Percentiles rank a stretch among this genome's conserved stretches.
These are phyloP conservation scores for Boletus rufocinnamomeus DNA, from an alignment of 768 basidiomycete species.

Conservation along the genomic window DNA sequence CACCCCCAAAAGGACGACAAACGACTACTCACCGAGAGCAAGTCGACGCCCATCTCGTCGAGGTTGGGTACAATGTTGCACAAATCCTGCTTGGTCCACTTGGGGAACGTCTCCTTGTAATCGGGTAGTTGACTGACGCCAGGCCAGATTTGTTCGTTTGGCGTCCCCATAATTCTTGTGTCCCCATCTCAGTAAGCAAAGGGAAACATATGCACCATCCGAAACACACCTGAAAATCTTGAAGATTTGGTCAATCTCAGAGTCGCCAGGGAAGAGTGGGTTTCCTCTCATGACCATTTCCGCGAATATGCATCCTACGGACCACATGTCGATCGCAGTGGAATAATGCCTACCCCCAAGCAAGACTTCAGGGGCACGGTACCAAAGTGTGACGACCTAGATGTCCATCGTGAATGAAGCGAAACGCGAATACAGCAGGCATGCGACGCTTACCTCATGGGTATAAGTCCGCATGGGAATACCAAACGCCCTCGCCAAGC, in stretches of 20 bases:
- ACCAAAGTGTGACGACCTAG: slow-evolving; percentile 99
- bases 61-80: slow-evolving; percentile 63
- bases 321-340: slow-evolving; percentile 99
- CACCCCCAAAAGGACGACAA: not conserved
- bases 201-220: not conserved
- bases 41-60: slow-evolving; percentile 77
- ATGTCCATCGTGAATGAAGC: slow-evolving; percentile 12
- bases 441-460: slow-evolving; percentile 73
- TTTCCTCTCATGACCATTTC: slow-evolving; percentile 95
- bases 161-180: slow-evolving; percentile 88
- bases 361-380: slow-evolving; percentile 96
- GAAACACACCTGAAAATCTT: slow-evolving; percentile 86
- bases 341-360: slow-evolving; percentile 96
- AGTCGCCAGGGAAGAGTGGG: slow-evolving; percentile 97
- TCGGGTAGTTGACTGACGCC: slow-evolving; percentile 87
- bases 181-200: slow-evolving; percentile 8
- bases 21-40: slow-evolving; percentile 58
- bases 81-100: slow-evolving; percentile 85
- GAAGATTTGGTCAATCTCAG: slow-evolving; percentile 99
- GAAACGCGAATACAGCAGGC: not conserved
- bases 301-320: slow-evolving; percentile 98
- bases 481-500: slow-evolving; percentile 94
- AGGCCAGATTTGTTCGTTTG: slow-evolving; percentile 89
- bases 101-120: slow-evolving; percentile 96
- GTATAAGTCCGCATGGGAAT: slow-evolving; percentile 99